phyloP scores from a whole-genome alignment of 1,284 basidiomycete genomes.

The Moniliophthora roreri region DNA sequence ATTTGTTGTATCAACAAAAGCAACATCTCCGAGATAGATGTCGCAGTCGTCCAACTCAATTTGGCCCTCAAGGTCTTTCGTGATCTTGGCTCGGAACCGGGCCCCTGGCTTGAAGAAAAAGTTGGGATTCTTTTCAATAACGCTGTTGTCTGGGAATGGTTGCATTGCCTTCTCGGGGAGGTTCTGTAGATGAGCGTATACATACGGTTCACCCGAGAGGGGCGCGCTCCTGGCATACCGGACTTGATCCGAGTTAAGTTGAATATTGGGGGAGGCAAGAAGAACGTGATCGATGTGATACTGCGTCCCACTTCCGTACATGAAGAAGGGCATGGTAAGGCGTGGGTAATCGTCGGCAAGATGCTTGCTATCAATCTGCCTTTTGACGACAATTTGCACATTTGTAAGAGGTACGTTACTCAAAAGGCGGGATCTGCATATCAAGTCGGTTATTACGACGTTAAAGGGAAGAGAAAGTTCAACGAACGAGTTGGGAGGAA shows the following conservation, averaged over 20 bases:
- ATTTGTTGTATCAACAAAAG: too few relatives aligned
- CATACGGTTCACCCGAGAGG: neutral
- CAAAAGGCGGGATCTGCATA: neutral
- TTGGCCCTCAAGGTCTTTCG: too few relatives aligned
- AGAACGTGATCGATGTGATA: conserved; percentile 41
- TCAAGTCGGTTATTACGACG: too few relatives aligned
- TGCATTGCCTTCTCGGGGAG: conserved; percentile 8
- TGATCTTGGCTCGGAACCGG: too few relatives aligned
- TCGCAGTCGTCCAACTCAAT: too few relatives aligned
- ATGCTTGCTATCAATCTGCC: conserved; percentile 22
- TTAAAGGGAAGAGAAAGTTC: too few relatives aligned
- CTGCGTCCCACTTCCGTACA: conserved; percentile 34
- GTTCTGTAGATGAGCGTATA: neutral
- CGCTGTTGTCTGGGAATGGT: conserved; percentile 5
- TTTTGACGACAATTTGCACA: conserved; percentile 31
- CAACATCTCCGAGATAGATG: too few relatives aligned
- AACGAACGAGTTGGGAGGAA: conserved; percentile 6
- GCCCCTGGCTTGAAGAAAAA: too few relatives aligned
- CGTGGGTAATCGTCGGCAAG: conserved; percentile 31
- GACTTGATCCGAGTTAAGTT: conserved; percentile 33
- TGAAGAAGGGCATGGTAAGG: conserved; percentile 37
- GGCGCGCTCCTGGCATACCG: neutral
- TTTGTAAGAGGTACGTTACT: conserved; percentile 22
- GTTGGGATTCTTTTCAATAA: too few relatives aligned
- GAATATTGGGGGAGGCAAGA: conserved; percentile 36